Evolutionary conservation across 1,139 yeast species (phyloP).

Genomic region (Suzukiozyma palmioleophila): DNA sequence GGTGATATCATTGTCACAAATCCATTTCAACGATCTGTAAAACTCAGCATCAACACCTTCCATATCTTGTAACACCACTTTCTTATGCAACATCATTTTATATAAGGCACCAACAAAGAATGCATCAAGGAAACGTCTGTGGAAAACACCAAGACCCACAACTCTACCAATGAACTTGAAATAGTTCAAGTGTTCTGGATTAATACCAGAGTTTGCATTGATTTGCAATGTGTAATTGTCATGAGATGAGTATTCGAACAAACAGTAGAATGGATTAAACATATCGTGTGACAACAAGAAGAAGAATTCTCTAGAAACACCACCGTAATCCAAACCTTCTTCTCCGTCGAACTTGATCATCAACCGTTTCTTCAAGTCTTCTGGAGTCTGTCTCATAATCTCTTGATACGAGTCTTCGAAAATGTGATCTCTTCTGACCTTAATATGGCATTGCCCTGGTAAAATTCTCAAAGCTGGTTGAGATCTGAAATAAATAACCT

Average conservation of each 20-base stretch:
- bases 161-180: constrained; percentile 98
- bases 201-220: constrained; percentile 96
- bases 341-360: constrained; percentile 99
- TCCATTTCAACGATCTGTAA: constrained; percentile 93
- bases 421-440: constrained; percentile 93
- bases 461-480: constrained; percentile 96
- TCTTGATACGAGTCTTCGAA: constrained; percentile 98
- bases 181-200: constrained; percentile 96
- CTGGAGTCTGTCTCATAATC: constrained; percentile 97
- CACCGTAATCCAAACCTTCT: constrained; percentile 99
- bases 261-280: constrained; percentile 97
- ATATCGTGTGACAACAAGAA: constrained; percentile 93
- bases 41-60: constrained; percentile 98
- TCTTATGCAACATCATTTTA: constrained; percentile 94
- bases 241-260: constrained; percentile 95
- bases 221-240: constrained; percentile 97
- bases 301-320: constrained; percentile 97
- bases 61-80: constrained; percentile 94
- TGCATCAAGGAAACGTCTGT: constrained; percentile 94
- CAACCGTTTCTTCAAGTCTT: constrained; percentile 91
- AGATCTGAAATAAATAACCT: constrained; percentile 93
- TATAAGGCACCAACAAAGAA: constrained; percentile 97
- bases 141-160: constrained; percentile 97
- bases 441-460: constrained; percentile 98
- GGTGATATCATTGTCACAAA: constrained; percentile 88